Base-by-base conservation (phyloP, 768 basidiomycete genomes). In the Panellus pusillus region DNA sequence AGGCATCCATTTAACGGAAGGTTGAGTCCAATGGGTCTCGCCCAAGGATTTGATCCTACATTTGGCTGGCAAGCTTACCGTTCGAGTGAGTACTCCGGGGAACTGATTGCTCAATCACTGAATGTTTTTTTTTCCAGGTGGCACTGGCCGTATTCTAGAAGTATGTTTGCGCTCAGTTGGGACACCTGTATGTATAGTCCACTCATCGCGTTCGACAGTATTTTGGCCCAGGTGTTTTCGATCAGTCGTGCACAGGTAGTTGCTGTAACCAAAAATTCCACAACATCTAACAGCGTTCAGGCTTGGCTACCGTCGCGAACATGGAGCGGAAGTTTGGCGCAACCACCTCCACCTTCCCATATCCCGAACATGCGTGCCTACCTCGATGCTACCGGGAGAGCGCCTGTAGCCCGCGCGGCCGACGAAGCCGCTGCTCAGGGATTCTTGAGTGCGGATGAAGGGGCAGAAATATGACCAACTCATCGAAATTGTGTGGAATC, bases 251-350 rank as follows among this genome's bases (percentile, higher is more conserved):
- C 68, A 98, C 97, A 58, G 94, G 93, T 83, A 69, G 3, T 58
- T 37, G 70, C 44, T 37, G 41, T 44, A 13, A 43, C 19, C 41
- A 38, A 38, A 27, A 38, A 7, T 41, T 46, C 27, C 7, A 37
- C 39, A 9, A 50, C 35, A 37, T 41, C 44, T 52, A 13, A 41
- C 20, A 45, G 31, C 18, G 36, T 15, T 11, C 45, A 89, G 90
- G 91, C 50, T 74, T 97, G 49, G 97, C 96, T 1, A 98, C 97
- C 2, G 89, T 99, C 50, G 89, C 92, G 40, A 98, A 99, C 71
- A 99, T 98, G 97, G 97, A 46, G 97, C 97, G 12, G 97, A 99
- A 76, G 95, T 98, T n/a, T n/a, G 97, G 97, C 36, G 97, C 97
- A n/a, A 99, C 97, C 1, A 98, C 97, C 0, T 96, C 95, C 1